These are phyloP conservation scores for Candida insectorum DNA, from an alignment of 805 yeast genomes.

Conservation along the genomic window DNA sequence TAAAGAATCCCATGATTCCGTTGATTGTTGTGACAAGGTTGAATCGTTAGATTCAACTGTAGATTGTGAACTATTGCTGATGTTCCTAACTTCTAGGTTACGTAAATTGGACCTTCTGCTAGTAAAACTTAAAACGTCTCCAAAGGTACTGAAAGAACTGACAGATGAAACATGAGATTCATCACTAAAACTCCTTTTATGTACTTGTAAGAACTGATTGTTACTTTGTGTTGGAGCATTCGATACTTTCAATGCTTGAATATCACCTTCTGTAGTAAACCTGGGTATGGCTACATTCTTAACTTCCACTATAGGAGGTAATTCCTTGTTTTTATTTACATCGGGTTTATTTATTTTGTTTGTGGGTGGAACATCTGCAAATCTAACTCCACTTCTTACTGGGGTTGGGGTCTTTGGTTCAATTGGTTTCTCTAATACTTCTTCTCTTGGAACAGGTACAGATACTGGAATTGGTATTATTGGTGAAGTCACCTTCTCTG, in stretches of 20 bases:
- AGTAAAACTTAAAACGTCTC: conserved; percentile 24
- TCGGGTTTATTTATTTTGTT: neutral
- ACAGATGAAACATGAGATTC: conserved; percentile 38
- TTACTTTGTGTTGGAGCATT: conserved; percentile 13
- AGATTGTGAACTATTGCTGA: conserved; percentile 5
- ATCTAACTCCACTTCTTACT: conserved; percentile 2
- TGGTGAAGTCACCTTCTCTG: neutral
- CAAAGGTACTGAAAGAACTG: conserved; percentile 34
- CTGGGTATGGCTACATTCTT: conserved; percentile 4
- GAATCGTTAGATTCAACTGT: conserved; percentile 4
- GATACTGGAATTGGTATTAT: neutral
- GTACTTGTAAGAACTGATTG: conserved; percentile 10
- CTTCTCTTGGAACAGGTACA: neutral
- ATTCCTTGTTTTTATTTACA: conserved; percentile 1
- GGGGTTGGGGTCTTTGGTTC: conserved; percentile 3
- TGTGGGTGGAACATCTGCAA: conserved; percentile 1
- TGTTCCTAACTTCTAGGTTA: conserved; percentile 1
- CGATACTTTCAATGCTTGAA: conserved; percentile 8
- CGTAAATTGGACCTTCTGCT: conserved; percentile 4
- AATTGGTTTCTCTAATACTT: neutral
- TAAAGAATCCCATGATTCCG: conserved; percentile 26
- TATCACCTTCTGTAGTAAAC: conserved; percentile 12
- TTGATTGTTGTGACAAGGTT: conserved; percentile 8
- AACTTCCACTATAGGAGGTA: conserved; percentile 8
- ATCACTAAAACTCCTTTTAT: conserved; percentile 32